Base-by-base conservation (phyloP, 768 basidiomycete species). In the Brasilioporus rufonigricans region DNA sequence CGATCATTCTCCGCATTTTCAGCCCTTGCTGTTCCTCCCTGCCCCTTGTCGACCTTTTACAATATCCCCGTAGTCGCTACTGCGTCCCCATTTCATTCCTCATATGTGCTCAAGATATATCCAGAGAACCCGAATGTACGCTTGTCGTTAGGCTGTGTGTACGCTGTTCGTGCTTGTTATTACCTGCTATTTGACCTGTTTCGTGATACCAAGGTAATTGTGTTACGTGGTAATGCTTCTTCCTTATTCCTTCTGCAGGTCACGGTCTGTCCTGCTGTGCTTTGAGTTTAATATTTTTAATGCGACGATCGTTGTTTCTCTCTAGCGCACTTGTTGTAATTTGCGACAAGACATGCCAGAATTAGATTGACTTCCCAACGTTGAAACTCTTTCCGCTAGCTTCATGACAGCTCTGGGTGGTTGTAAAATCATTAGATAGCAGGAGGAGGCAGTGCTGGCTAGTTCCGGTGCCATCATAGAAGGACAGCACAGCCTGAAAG, bases 121-220 rank as follows among this genome's bases (percentile, higher is more conserved):
- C 41, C 38, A 43, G 32, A 46, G 24, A 50, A 47, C 12, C 18
- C 23, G 29, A 66, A 46, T 67, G 62, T 66, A 64, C 32, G 48
- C 44, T 59, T 53, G 56, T 66, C 23, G 32, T 45, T 53, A 27
- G 26, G 51, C 11, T 57, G 51, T 62, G 38, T 64, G 61, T 63
- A 66, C 19, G 45, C 41, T 57, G 13, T 48, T 46, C 26, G 1
- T 51, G 53, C 32, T 53, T 44, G 19, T 23, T 63, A 41, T 56
- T 39, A 29, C 38, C 11, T 48, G 52, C n/a, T 64, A 57, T 61
- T 61, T 24, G 7, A 48, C 18, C n/a, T n/a, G 31, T 32, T 49
- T 3, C 12, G 8, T 32, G 26, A 26, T 52, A 32, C 44, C 31
- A 32, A 59, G 52, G 45, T 48, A 55, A 45, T n/a, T 50, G 21